Evolutionary conservation across 169 alveolate genomes (phyloP).

Genomic region (Besnoitia besnoiti): DNA sequence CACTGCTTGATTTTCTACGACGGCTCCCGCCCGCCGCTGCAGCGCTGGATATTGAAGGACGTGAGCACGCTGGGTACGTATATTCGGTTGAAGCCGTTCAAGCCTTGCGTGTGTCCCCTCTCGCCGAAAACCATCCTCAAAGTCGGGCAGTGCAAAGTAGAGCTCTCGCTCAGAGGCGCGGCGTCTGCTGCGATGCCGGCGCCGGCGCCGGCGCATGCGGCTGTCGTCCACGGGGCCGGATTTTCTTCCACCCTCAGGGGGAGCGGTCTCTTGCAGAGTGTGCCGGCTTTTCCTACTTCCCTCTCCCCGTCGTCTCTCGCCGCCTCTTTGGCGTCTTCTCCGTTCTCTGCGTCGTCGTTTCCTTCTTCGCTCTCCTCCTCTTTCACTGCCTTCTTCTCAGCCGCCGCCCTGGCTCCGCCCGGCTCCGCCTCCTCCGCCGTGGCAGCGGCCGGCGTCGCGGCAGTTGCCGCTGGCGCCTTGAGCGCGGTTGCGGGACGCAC

Average conservation of each 20-base stretch:
- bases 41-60: constrained; percentile 85
- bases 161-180: constrained; percentile 66
- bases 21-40: constrained; percentile 79
- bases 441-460: too few species aligned
- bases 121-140: constrained; percentile 82
- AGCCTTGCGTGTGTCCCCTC: constrained; percentile 71
- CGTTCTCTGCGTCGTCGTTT: neutral
- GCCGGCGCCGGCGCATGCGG: neutral
- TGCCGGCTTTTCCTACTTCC: neutral
- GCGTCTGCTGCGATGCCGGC: neutral
- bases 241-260: neutral
- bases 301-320: neutral
- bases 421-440: too few species aligned
- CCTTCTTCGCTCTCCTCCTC: neutral
- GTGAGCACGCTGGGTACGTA: constrained; percentile 89
- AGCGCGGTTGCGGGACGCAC: too few species aligned
- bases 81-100: constrained; percentile 84
- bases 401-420: too few species aligned
- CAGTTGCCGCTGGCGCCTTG: too few species aligned
- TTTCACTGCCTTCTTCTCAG: too few species aligned
- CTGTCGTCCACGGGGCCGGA: neutral
- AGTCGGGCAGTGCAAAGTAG: constrained; percentile 91
- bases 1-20: constrained; percentile 89
- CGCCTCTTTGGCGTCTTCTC: neutral
- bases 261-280: neutral